Base-by-base conservation (phyloP, 164 flowering plant genomes). In the Santalum album region DNA sequence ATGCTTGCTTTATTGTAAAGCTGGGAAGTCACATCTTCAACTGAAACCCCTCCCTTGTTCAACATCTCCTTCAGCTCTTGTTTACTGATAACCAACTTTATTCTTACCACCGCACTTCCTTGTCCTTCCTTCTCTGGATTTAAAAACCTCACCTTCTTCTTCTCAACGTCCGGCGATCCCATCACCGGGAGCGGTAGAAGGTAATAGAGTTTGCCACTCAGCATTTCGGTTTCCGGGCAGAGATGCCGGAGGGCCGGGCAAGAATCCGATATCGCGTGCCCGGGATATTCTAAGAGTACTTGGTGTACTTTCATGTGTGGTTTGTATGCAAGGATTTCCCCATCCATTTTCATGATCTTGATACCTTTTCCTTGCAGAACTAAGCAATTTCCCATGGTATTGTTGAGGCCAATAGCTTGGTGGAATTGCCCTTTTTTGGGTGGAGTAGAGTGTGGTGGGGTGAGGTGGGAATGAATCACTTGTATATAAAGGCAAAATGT, bases 371-470 rank as follows among this genome's bases (percentile, higher is more conserved):
- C 57, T 53, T 78, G 74, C 12, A 42, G 58, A 62, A 64, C 73
- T 54, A 87, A 59, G 76, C 96, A 87, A 55, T 87, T 87, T 44
- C 96, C 92, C 96, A 85, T 87, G 35, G 49, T 52, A 55, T 22
- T 42, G 10, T 6, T 38, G 9, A 15, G 40, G 40, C 15, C 17
- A 9, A 14, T 38, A 15, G 42, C 14, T 38, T 38, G 16, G 42
- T 38, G 42, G 16, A 12, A 12, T 38, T 12, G 42, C 17, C 1
- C 1, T 32, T 12, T 12, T 38, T 15, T 10, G 12, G 40, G 6
- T 36, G 35, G 5, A 32, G 35, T 32, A 11, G 7, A 32, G 36
- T 38, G 14, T 38, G 17, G 6, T 38, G 42, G 42, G 42, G 42
- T 3, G 42, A 38, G 2, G 42, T 11, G 36, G 36, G 36, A 32